Evolutionary conservation across 257 asterid species (phyloP).

Genomic region (Penstemon davidsonii): DNA sequence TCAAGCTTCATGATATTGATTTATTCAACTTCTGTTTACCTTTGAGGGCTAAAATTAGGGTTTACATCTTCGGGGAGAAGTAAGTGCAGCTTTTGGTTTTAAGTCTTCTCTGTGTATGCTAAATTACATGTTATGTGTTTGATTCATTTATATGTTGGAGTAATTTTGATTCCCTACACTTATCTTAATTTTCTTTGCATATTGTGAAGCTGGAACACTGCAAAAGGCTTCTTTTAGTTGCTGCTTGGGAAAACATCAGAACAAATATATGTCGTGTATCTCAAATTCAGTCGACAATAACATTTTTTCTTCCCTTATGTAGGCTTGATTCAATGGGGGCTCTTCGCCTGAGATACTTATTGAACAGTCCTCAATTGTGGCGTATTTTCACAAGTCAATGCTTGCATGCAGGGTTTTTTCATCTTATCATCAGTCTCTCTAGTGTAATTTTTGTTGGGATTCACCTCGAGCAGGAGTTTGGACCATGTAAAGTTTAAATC

Average conservation of each 20-base stretch:
- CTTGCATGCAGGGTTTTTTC: slow-evolving; percentile 86
- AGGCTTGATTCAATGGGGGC: slow-evolving; percentile 82
- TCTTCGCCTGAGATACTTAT: slow-evolving; percentile 54
- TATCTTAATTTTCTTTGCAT: too few species aligned
- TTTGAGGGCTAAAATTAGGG: background rate
- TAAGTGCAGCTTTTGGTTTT: too few species aligned
- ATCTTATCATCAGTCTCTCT: slow-evolving; percentile 63
- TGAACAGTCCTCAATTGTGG: slow-evolving; percentile 60
- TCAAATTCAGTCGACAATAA: background rate
- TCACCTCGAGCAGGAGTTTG: slow-evolving; percentile 93
- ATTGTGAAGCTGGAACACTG: too few species aligned
- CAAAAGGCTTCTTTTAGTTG: background rate
- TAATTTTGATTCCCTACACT: too few species aligned
- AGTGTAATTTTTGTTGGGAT: slow-evolving; percentile 70
- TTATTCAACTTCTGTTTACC: background rate
- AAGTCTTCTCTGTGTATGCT: too few species aligned
- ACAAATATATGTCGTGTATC: background rate
- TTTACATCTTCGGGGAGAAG: too few species aligned
- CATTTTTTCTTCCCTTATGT: slow-evolving; percentile 21
- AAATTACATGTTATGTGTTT: too few species aligned
- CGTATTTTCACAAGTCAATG: slow-evolving; percentile 75
- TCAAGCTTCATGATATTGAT: background rate
- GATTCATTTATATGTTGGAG: too few species aligned
- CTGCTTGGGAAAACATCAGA: background rate
- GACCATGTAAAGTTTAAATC: slow-evolving; percentile 53